phyloP scores from a whole-genome alignment of 1,284 basidiomycete genomes.

The Cryptococcus sp. region DNA sequence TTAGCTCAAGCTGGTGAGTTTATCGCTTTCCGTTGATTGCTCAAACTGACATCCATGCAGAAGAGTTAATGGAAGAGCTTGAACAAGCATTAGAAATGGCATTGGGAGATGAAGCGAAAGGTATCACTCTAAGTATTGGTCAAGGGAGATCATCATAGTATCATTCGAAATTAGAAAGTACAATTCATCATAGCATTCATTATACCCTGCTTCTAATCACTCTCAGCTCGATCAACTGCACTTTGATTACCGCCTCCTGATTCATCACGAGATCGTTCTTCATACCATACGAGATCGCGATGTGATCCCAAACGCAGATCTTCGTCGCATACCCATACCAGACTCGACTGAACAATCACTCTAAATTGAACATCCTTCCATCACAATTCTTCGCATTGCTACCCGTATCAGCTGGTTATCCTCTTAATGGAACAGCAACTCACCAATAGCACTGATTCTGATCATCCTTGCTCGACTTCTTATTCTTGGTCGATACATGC shows the following conservation, averaged over 20 bases:
- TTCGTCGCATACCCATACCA: not conserved
- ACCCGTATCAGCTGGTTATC: not conserved
- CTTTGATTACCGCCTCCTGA: not conserved
- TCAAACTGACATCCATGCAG: slow-evolving; percentile 10
- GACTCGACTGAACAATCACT: not conserved
- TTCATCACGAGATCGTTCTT: no score
- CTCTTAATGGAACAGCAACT: not conserved
- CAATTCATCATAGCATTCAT: not conserved
- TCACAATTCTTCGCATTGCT: slow-evolving; percentile 24
- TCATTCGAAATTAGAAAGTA: not conserved
- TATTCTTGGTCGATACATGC: slow-evolving; percentile 10
- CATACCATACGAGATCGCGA: not conserved
- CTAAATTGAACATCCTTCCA: slow-evolving; percentile 20
- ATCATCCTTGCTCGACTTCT: not conserved
- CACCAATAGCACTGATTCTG: slow-evolving; percentile 7
- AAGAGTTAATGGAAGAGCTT: slow-evolving; percentile 35
- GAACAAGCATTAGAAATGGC: slow-evolving; percentile 29
- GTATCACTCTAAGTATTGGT: not conserved
- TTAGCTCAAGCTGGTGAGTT: slow-evolving; percentile 35
- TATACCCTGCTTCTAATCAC: not conserved
- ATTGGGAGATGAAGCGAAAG: slow-evolving; percentile 15
- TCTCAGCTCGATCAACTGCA: not conserved
- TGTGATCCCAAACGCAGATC: not conserved
- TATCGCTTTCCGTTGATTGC: not conserved
- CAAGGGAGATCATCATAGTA: not conserved